Evolutionary conservation across 345 rosid species (phyloP), one percentile per base, ranked within the genome.

Genomic region (Sonneratia alba): DNA sequence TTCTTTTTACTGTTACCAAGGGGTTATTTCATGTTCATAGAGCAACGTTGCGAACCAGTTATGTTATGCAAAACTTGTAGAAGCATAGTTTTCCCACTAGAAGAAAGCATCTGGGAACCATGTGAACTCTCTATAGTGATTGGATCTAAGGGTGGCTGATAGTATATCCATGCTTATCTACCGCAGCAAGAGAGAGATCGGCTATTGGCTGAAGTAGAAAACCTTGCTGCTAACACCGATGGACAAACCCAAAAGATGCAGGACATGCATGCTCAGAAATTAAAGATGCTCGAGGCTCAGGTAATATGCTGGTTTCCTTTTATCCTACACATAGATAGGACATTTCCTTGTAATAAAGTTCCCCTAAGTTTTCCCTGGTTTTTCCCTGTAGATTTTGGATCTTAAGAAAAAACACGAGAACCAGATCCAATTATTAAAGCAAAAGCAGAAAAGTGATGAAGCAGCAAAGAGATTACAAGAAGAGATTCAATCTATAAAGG

Each of bases 401-500:
- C 98, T 95, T 38, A 95, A 86, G 91, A 95, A 88, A 79, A 95
- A 95, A 85, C 97, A 92, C 78, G 99, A 95, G 83, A 95, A 70
- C 79, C 99, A 95, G 77, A 96, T 95, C 75, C 99, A 92, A 81
- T 87, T 95, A 69, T 79, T 95, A 73, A 95, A 88, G 87, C 98
- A 90, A 83, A 95, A 95, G 77, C 97, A 90, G 77, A 95, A 89
- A 79, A 92, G 98, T 73, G 98, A 95, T 72, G 99, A 95, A 71
- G 96, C 98, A 18, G 87, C 97, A 75, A 87, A 83, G 81, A 81
- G 93, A 43, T 82, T 95, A 76, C 98, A 90, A 73, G 99, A 95
- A 24, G 99, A 95, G 88, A 95, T 95, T 81, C 98, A 90, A 76
- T 92, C 82, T 56, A 95, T 95, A 74, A 92, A 95, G 84, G 92